Base-by-base conservation (phyloP, 192 early-diverging fungal genomes). In the Backusella psychrophila region DNA sequence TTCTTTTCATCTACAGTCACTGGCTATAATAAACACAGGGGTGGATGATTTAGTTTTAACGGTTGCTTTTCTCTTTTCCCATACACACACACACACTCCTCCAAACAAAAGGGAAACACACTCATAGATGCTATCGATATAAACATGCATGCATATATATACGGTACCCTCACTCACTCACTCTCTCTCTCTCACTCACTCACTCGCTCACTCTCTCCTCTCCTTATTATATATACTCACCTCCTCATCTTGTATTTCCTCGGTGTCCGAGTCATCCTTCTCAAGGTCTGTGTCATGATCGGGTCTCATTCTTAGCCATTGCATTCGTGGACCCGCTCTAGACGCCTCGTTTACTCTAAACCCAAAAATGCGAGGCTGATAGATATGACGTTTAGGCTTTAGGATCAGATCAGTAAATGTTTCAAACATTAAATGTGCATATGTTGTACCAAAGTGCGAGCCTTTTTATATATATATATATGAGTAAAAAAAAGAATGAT, bases 381-480 rank as follows among this genome's bases (percentile, higher is more conserved):
- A 98, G 35, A 95, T 88, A 31, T 86, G 86, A 66, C 75, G 78
- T 74, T 79, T 82, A 7, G 84, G 81, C n/a, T 80, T 73, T 67
- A 95, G 95, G 11, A 91, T 80, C 53, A 95, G 80, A 29, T 94
- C 89, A 1, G 96, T 93, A 86, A 90, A 97, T n/a, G 91, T 92
- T 82, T 93, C 87, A 83, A 98, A 96, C 42, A 98, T 86, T 71
- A 99, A 86, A 78, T 96, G 93, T 19, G 95, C 90, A 80, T 98
- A 97, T 1, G 96, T 97, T n/a, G 98, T 94, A 46, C 97, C 97
- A 87, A 99, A 99, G 81, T 91, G 94, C 39, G 96, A 94, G 46
- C 98, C 95, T 89, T 77, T n/a, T 71, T 17, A 11, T 15, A 36
- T 69, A 0, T 59, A 14, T 63, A 8, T 9, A 63, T 11, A 38